Percentiles rank a stretch among this genome's conserved stretches.
Conservation (phyloP, 208 protist species). For the Acanthamoeba sp. region DNA sequence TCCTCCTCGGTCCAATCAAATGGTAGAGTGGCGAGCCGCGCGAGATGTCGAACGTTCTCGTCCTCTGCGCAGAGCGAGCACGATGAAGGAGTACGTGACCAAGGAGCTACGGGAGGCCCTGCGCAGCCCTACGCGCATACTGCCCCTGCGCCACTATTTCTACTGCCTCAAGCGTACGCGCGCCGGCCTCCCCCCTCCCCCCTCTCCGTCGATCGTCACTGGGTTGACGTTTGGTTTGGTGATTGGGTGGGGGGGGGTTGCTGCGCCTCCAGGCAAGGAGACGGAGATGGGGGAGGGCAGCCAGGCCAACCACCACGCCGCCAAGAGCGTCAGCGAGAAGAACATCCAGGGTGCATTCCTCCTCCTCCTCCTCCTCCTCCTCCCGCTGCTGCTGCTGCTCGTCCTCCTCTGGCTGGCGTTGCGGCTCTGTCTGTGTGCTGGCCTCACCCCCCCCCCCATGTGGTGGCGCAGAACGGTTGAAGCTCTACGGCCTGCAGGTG, state of each 20-base stretch:
- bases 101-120: conserved; percentile 29
- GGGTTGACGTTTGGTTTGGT: too few relatives aligned
- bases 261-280: neutral
- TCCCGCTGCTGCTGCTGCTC: too few relatives aligned
- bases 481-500: conserved; percentile 33
- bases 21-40: neutral
- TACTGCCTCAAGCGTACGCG: neutral
- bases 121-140: conserved; percentile 14
- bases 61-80: neutral
- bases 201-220: too few relatives aligned
- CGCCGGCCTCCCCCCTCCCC: neutral
- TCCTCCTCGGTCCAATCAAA: neutral
- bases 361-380: neutral
- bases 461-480: conserved; percentile 12
- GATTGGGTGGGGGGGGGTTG: too few relatives aligned
- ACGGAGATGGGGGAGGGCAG: neutral
- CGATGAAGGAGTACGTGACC: conserved; percentile 51
- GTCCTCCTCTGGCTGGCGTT: too few relatives aligned
- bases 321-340: neutral
- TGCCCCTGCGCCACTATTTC: conserved; percentile 6
- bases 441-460: too few relatives aligned
- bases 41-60: neutral
- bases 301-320: neutral
- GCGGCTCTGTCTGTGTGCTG: neutral
- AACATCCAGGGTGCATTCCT: neutral